phyloP scores from a whole-genome alignment of 2,329 filamentous ascomycete genomes.

The Scedosporium apiospermum region DNA sequence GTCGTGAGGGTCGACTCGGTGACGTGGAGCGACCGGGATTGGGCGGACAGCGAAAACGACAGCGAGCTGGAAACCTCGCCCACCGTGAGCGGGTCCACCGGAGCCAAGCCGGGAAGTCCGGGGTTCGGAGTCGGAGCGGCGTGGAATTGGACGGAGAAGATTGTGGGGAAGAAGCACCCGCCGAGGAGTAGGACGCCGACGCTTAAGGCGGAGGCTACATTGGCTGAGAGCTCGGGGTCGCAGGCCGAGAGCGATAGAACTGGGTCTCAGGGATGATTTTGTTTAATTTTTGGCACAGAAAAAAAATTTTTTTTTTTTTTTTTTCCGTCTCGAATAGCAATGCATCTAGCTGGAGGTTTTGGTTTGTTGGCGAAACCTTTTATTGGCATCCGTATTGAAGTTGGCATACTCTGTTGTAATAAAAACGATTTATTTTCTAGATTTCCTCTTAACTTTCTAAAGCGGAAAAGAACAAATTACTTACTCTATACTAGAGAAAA shows the following conservation, averaged over 20 bases:
- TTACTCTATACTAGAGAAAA: too few species aligned
- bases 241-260: not conserved
- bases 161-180: slow-evolving; percentile 30
- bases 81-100: not conserved
- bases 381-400: too few species aligned
- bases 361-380: too few species aligned
- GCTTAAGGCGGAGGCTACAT: not conserved
- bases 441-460: too few species aligned
- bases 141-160: slow-evolving; percentile 48
- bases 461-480: too few species aligned
- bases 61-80: slow-evolving; percentile 22
- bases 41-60: slow-evolving; percentile 43
- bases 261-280: not conserved
- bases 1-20: slow-evolving; percentile 39
- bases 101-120: not conserved
- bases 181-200: slow-evolving; percentile 4
- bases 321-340: not conserved
- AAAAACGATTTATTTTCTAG: too few species aligned
- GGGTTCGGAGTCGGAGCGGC: slow-evolving; percentile 10
- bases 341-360: too few species aligned
- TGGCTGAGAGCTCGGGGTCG: not conserved
- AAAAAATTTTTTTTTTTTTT: too few species aligned
- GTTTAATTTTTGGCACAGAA: not conserved
- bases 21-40: slow-evolving; percentile 59
- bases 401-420: too few species aligned